Conservation (phyloP, 73 alveolate species). For the Durusdinium trenchii region DNA sequence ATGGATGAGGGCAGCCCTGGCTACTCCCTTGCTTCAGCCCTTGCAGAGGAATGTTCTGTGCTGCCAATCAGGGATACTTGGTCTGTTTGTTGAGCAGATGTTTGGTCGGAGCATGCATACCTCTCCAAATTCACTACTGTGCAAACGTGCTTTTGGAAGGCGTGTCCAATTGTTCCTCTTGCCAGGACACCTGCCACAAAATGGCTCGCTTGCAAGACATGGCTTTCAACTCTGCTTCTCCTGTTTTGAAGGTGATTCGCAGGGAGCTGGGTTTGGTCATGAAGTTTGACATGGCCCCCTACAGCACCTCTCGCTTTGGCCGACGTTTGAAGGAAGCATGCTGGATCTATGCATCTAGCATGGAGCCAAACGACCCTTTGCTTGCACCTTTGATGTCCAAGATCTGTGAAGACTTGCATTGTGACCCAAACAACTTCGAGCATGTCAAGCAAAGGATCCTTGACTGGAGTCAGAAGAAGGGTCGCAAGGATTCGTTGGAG, state of each 20-base stretch:
- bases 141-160: too few species aligned
- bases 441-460: background rate
- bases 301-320: background rate
- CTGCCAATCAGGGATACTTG: background rate
- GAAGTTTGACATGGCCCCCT: constrained; percentile 6
- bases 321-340: constrained; percentile 5
- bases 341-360: background rate
- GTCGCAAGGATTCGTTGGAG: too few species aligned
- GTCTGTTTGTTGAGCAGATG: too few species aligned
- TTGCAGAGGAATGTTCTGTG: background rate
- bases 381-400: background rate
- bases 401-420: background rate
- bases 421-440: background rate
- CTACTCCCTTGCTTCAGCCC: background rate
- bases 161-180: too few species aligned
- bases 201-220: background rate
- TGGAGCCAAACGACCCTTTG: background rate
- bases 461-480: background rate
- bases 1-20: background rate
- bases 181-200: background rate
- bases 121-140: too few species aligned
- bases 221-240: background rate
- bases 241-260: background rate
- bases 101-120: too few species aligned
- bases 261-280: background rate